These are phyloP conservation scores for Insectozyma bohioensis DNA, from an alignment of 1,139 yeast species.

Conservation along the genomic window DNA sequence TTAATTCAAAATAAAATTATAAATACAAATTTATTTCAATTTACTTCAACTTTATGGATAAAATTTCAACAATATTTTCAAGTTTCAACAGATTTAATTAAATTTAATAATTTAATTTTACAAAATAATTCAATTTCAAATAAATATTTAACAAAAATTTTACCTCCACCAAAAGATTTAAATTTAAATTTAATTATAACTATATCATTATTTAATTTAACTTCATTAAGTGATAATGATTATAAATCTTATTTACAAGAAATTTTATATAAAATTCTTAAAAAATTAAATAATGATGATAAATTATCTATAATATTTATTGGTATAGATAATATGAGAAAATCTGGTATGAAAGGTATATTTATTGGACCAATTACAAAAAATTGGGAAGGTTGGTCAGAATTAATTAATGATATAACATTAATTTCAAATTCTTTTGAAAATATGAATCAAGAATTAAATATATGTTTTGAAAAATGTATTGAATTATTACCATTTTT, in stretches of 20 bases:
- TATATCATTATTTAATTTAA: slow-evolving; percentile 39
- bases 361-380: slow-evolving; percentile 54
- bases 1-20: slow-evolving; percentile 15
- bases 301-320: slow-evolving; percentile 54
- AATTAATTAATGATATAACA: slow-evolving; percentile 40
- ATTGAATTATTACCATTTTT: slow-evolving; percentile 32
- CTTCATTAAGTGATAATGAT: slow-evolving; percentile 29
- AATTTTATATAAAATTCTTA: slow-evolving; percentile 26
- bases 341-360: slow-evolving; percentile 39
- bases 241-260: slow-evolving; percentile 29
- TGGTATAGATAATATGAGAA: slow-evolving; percentile 46
- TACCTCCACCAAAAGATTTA: slow-evolving; percentile 39
- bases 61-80: slow-evolving; percentile 23
- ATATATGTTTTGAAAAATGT: slow-evolving; percentile 29
- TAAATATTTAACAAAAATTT: slow-evolving; percentile 30
- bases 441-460: slow-evolving; percentile 26
- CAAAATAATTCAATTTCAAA: slow-evolving; percentile 41
- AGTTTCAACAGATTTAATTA: slow-evolving; percentile 41
- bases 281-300: slow-evolving; percentile 41
- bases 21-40: slow-evolving; percentile 39
- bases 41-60: slow-evolving; percentile 54
- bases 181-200: slow-evolving; percentile 51
- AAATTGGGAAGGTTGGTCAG: slow-evolving; percentile 61
- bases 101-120: slow-evolving; percentile 33
- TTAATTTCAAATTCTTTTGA: slow-evolving; percentile 27